Evolutionary conservation across 2,329 filamentous ascomycete genomes (phyloP), one percentile per base, ranked within the genome.

Genomic region (Ilyonectria sp.): DNA sequence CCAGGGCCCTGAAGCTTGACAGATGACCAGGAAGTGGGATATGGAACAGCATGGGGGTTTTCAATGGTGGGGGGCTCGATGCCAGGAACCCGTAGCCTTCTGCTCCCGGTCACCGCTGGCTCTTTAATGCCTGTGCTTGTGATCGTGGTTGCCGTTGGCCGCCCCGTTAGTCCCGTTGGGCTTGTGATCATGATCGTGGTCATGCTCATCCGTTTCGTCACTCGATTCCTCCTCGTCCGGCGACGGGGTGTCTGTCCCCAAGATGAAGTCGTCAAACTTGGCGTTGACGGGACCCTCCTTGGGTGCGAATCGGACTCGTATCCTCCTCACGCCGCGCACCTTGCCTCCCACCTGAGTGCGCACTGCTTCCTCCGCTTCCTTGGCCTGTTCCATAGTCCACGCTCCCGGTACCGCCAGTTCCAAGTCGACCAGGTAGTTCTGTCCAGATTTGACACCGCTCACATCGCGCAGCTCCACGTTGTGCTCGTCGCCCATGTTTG

Each of bases 381-480:
- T 86, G 8, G 91, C 89, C 61, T 92, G 88, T 60, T 91, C 89
- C 6, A 99, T 84, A 0, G 92, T 92, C 92, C 93, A 97, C 37
- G 85, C 83, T 23, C 86, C 88, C 0, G 95, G 94, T 17, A 97
- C 93, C 2, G 90, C 92, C 68, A 98, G 82, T 79, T 97, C 95
- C 8, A 99, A 81, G 74, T 98, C 96, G 74, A 98, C 91, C 33
- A 98, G 86, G 79, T 97, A 98, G 83, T 98, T 99, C 81, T 98
- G 96, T 33, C 96, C 96, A 4, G 94, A 96, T 83, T 99, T 99
- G 82, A 97, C 88, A 61, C 96, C 96, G 71, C 94, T 93, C 3
- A 98, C 88, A 50, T 93, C 92, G 50, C 92, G 89, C 52, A 98
- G 83, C 76, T 93, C 90, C 9, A 94, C 86, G 61, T 90, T 82